Percentiles rank a stretch among this genome's conserved stretches.
phyloP scores from a whole-genome alignment of 768 basidiomycete species.

The Pleurotus cornucopiae region DNA sequence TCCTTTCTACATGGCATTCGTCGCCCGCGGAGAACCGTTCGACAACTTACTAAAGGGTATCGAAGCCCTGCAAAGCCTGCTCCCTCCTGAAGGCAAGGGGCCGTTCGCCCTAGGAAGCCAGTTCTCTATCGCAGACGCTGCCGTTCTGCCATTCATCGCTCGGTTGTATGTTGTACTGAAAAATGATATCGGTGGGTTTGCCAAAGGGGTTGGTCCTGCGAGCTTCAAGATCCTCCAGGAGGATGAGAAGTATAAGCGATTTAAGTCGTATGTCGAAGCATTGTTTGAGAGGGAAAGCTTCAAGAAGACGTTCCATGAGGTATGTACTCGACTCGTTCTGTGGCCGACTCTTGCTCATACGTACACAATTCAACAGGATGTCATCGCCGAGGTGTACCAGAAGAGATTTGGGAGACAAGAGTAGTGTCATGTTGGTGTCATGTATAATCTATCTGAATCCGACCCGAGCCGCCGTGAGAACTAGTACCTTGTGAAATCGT shows the following conservation, averaged over 20 bases:
- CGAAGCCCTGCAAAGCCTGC: slow-evolving; percentile 43
- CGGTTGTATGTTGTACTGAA: slow-evolving; percentile 38
- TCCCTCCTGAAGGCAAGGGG: slow-evolving; percentile 36
- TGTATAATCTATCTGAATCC: too few species aligned
- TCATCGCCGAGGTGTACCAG: neutral
- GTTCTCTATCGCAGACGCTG: slow-evolving; percentile 60
- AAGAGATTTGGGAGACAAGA: neutral
- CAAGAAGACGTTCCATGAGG: slow-evolving; percentile 50
- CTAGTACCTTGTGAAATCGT: too few species aligned
- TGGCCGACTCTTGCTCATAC: neutral
- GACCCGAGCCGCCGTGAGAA: too few species aligned
- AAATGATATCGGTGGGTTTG: slow-evolving; percentile 50
- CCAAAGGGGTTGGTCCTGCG: slow-evolving; percentile 42
- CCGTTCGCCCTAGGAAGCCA: slow-evolving; percentile 40
- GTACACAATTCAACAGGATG: neutral
- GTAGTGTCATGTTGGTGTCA: too few species aligned
- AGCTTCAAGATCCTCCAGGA: slow-evolving; percentile 35
- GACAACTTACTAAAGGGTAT: slow-evolving; percentile 37
- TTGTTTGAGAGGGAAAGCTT: slow-evolving; percentile 50
- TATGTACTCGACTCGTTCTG: slow-evolving; percentile 21
- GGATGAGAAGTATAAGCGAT: slow-evolving; percentile 45
- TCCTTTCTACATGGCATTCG: slow-evolving; percentile 31
- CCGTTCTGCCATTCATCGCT: slow-evolving; percentile 57
- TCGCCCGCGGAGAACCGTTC: slow-evolving; percentile 34
- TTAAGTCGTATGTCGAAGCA: slow-evolving; percentile 42